Evolutionary conservation across 352 stramenopile genomes (phyloP), one percentile per base, ranked within the genome.

Genomic region (Globisporangium nagaii): DNA sequence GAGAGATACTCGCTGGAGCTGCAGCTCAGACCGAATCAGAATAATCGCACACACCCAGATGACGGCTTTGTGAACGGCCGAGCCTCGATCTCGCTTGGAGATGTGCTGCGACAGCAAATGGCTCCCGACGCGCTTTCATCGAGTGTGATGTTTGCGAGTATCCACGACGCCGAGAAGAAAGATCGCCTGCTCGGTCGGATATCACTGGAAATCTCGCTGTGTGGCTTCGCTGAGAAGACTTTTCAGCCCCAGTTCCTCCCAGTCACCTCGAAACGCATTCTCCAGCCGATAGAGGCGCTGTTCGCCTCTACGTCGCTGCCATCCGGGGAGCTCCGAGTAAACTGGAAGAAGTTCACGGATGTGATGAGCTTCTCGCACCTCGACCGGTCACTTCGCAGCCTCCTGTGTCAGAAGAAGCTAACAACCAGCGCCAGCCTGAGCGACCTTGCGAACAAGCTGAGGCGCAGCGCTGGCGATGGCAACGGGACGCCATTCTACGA

Each of bases 321-420:
- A 20, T 4, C 17, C 3, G 22, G 27, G 2, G 15, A 34, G 4
- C 2, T 30, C 10, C 15, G 32, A 12, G 25, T 71, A 2, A 19
- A 70, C 17, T 74, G 66, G 66, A 31, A 11, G 2, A 52, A 58
- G 17, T 74, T 68, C 28, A 60, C 46, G 9, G 39, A 46, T 9
- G 55, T 53, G 7, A 63, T 74, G 50, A 20, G 13, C 13, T 24
- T 71, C 3, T 58, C 58, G 11, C 43, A 42, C 15, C 24, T 67
- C 6, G 58, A 74, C 11, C 30, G 24, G 22, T 34, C 22, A 9
- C 50, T 64, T 11, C 50, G 57, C 2, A 6, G 53, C 9, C 30
- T 64, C 24, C 24, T 64, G 40, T 12, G 32, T 19, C n/a, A 40
- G 40, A 49, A 49, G n/a, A 46, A 47, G 12, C 4, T 27, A 5